A percentile compares a stretch with the other conserved stretches of the same genome.
These are phyloP conservation scores for Cucurbita moschata DNA, from an alignment of 306 rosid genomes.

Conservation along the genomic window DNA sequence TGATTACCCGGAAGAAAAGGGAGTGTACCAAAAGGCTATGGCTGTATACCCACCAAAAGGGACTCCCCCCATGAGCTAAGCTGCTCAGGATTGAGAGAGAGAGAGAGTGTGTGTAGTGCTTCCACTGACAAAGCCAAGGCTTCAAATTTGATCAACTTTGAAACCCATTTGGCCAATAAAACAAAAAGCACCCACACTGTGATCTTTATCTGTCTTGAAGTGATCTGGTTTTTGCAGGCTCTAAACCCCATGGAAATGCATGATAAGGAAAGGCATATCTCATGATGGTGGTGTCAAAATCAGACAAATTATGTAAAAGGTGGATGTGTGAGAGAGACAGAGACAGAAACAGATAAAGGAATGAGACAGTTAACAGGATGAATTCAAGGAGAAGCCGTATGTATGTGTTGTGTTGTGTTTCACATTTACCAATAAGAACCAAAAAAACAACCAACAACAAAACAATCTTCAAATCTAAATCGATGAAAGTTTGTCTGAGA, in stretches of 20 bases:
- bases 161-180: conserved; percentile 18
- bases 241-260: conserved; percentile 43
- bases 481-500: no score
- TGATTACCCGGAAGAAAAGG: conserved; percentile 94
- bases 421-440: no score
- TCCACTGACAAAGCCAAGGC: conserved; percentile 27
- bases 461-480: no score
- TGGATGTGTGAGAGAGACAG: conserved; percentile 22
- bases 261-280: conserved; percentile 80
- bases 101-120: not conserved
- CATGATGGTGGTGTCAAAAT: conserved; percentile 84
- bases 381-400: not conserved
- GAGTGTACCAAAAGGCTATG: conserved; percentile 38
- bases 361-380: conserved; percentile 27
- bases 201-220: not conserved
- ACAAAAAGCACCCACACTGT: not conserved
- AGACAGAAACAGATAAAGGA: conserved; percentile 23
- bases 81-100: conserved; percentile 12
- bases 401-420: no score
- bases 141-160: conserved; percentile 18
- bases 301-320: conserved; percentile 62
- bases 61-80: conserved; percentile 63
- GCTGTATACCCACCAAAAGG: conserved; percentile 35
- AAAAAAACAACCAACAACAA: no score
- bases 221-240: conserved; percentile 1